Evolutionary conservation across 768 basidiomycete genomes (phyloP).

Genomic region (Pleurotus cornucopiae): DNA sequence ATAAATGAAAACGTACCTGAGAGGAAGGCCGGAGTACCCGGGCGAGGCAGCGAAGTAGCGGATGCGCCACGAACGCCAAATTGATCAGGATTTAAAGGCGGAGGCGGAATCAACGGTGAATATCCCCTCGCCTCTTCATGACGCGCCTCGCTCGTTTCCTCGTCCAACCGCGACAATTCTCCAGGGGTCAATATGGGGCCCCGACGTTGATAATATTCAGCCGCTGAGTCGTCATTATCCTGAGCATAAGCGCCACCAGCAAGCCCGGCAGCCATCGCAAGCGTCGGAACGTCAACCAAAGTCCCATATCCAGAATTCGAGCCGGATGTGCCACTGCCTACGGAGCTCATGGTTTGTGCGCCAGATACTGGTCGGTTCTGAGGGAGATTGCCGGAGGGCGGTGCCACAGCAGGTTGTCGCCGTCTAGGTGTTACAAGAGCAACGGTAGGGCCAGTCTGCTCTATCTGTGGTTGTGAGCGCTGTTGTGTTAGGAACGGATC

Average conservation of each 20-base stretch:
- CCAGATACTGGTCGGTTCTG: conserved; percentile 4
- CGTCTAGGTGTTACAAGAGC: background rate
- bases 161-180: conserved; percentile 32
- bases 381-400: background rate
- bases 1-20: background rate
- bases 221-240: background rate
- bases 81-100: conserved; percentile 28
- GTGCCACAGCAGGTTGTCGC: background rate
- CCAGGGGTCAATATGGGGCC: conserved; percentile 31
- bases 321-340: conserved; percentile 19
- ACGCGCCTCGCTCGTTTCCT: conserved; percentile 23
- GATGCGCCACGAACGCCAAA: conserved; percentile 16
- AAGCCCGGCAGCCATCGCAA: conserved; percentile 29
- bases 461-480: conserved; percentile 1
- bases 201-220: conserved; percentile 11
- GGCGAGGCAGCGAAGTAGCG: conserved; percentile 12
- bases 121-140: conserved; percentile 21
- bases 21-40: background rate
- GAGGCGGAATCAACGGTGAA: conserved; percentile 26
- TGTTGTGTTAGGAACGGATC: conserved; percentile 57
- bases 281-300: conserved; percentile 37
- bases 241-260: conserved; percentile 28
- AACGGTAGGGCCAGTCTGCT: background rate
- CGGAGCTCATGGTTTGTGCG: conserved; percentile 2
- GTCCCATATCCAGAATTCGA: conserved; percentile 42